Base-by-base conservation (phyloP, 192 early-diverging fungal genomes). In the Paraglomus occultum region DNA sequence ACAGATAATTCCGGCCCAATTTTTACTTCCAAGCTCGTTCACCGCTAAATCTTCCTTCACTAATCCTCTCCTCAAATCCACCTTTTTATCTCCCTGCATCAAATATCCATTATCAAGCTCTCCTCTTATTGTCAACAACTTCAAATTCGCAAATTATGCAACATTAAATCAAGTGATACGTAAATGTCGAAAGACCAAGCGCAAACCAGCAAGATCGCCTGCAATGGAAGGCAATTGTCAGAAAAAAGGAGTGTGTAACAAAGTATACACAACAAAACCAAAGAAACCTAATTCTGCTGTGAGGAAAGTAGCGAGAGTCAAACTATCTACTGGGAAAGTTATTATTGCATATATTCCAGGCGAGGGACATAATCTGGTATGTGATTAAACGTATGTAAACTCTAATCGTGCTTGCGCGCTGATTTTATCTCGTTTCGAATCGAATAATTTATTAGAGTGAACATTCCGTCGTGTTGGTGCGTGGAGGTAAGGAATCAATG, bases 281-380 rank as follows among this genome's bases (percentile, higher is more conserved):
- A 95, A 95, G 81, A 99, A 99, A 78, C 96, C 96, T 74, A 99
- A 99, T 80, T 99, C 96, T 44, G 96, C 96, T 42, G 90, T 90
- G 76, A 90, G 96, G 71, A 95, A 95, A 75, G 93, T 96, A 47
- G 90, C 89, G 20, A 85, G 92, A 71, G 95, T 99, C 49, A 89
- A 92, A 53, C 79, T 99, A 57, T 92, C 94, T n/a, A 95, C 91
- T 57, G 93, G 92, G 40, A 94, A 94, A 76, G 86, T 91, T 22
- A 85, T 99, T 15, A 88, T 91, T 52, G 95, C 95, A 14, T 97
- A 99, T 82, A 99, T 99, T 80, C 95, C 95, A 6, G 96, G 96
- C 59, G 96, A 99, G 77, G 95, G 95, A 12, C 96, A 99, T 83
- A 97, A 95, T 73, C 80, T 99, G 71, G 95, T 59, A 70, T 31